These are phyloP conservation scores for Phytophthora kernoviae DNA, from an alignment of 352 stramenopile genomes.

Conservation along the genomic window DNA sequence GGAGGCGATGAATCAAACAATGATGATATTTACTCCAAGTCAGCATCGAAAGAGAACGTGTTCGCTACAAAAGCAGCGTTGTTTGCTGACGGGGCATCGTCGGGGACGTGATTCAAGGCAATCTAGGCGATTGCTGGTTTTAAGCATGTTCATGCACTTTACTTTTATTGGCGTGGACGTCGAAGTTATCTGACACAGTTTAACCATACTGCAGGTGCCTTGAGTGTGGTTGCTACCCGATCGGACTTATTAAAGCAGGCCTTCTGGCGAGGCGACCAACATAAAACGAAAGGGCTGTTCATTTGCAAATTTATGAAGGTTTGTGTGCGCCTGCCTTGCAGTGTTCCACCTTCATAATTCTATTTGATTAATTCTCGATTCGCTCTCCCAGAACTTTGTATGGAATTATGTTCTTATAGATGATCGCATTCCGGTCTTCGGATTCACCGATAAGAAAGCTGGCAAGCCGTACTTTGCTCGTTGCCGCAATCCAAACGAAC, in stretches of 20 bases:
- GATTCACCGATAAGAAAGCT: conserved; percentile 78
- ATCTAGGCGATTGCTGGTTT: conserved; percentile 93
- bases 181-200: not conserved
- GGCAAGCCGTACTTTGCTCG: conserved; percentile 86
- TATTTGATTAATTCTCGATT: not conserved
- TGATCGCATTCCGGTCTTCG: conserved; percentile 86
- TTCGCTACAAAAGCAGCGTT: conserved; percentile 73
- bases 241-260: conserved; percentile 79
- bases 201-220: conserved; percentile 48
- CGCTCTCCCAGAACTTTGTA: conserved; percentile 70
- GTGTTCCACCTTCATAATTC: not conserved
- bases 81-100: conserved; percentile 78
- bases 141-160: conserved; percentile 55
- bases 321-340: not conserved
- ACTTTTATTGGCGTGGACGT: not conserved
- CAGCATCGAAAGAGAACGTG: conserved; percentile 29
- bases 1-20: conserved; percentile 23
- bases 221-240: conserved; percentile 88
- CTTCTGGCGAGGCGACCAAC: conserved; percentile 77
- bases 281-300: conserved; percentile 82
- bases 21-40: conserved; percentile 18
- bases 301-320: conserved; percentile 94
- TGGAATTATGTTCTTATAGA: conserved; percentile 94
- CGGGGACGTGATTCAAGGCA: conserved; percentile 90
- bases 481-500: conserved; percentile 84